Percentiles rank a stretch among this genome's conserved stretches.
These are phyloP conservation scores for Mucuna pruriens DNA, from an alignment of 306 rosid species.

Conservation along the genomic window DNA sequence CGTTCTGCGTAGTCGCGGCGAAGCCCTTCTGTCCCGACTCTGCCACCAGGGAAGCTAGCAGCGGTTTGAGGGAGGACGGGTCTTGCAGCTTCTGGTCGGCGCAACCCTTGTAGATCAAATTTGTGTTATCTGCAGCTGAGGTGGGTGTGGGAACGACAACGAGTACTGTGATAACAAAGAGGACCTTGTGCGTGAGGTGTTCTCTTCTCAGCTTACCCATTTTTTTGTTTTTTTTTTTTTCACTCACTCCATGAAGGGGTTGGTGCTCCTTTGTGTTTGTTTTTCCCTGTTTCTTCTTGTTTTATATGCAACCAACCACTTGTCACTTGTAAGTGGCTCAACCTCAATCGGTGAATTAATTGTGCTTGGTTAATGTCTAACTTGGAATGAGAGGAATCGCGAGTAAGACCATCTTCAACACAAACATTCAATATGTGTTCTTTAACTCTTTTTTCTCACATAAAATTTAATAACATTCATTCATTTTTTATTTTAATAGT, in stretches of 20 bases:
- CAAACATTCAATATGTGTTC: too few species aligned
- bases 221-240: too few species aligned
- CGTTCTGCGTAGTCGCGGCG: constrained; percentile 54
- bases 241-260: too few species aligned
- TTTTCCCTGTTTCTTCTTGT: background rate
- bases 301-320: background rate
- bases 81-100: constrained; percentile 66
- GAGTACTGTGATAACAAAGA: constrained; percentile 6
- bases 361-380: background rate
- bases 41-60: constrained; percentile 49
- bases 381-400: background rate
- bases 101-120: constrained; percentile 79
- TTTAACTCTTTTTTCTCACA: too few species aligned
- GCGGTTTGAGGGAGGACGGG: constrained; percentile 64
- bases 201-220: constrained; percentile 53
- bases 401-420: too few species aligned
- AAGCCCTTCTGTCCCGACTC: constrained; percentile 61
- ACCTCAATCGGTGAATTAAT: background rate
- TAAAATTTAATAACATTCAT: too few species aligned
- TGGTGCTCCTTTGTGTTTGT: too few species aligned
- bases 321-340: background rate
- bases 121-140: constrained; percentile 52
- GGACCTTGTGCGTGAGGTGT: background rate
- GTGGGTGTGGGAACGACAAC: background rate
- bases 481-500: too few species aligned